Percentiles rank a stretch among this genome's conserved stretches.
These are phyloP conservation scores for Herpetospermum pedunculosum DNA, from an alignment of 306 rosid genomes.

Conservation along the genomic window DNA sequence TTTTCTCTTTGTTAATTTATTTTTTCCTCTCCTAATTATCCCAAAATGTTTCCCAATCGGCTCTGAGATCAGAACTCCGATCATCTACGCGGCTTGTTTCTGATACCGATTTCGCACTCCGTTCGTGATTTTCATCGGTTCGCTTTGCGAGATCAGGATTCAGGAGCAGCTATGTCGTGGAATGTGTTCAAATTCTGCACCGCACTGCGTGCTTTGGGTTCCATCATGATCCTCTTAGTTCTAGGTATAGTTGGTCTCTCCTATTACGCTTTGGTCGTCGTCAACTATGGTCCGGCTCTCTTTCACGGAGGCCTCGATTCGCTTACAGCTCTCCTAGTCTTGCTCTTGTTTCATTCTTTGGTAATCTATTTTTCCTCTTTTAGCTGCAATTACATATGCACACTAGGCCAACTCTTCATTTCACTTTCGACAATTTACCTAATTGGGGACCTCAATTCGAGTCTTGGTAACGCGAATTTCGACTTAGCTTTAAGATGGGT, in stretches of 20 bases:
- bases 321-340: conserved; percentile 23
- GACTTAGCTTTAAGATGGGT: background rate
- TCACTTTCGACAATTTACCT: background rate
- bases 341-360: conserved; percentile 55
- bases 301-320: conserved; percentile 30
- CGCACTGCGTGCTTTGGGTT: conserved; percentile 48
- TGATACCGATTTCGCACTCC: background rate
- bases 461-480: background rate
- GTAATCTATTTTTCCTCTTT: conserved; percentile 16
- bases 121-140: background rate
- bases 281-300: conserved; percentile 46
- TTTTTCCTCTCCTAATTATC: background rate
- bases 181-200: conserved; percentile 53
- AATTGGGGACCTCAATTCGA: background rate
- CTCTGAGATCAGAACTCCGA: background rate
- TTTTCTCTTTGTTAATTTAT: background rate
- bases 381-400: background rate
- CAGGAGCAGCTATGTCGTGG: conserved; percentile 33
- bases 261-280: conserved; percentile 50
- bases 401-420: background rate
- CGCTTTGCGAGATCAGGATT: background rate
- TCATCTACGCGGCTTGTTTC: background rate
- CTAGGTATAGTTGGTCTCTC: conserved; percentile 39
- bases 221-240: conserved; percentile 47
- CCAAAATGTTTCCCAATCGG: background rate